Evolutionary conservation across 495 filamentous ascomycete species (phyloP).

Genomic region (Neurospora tetraspora): DNA sequence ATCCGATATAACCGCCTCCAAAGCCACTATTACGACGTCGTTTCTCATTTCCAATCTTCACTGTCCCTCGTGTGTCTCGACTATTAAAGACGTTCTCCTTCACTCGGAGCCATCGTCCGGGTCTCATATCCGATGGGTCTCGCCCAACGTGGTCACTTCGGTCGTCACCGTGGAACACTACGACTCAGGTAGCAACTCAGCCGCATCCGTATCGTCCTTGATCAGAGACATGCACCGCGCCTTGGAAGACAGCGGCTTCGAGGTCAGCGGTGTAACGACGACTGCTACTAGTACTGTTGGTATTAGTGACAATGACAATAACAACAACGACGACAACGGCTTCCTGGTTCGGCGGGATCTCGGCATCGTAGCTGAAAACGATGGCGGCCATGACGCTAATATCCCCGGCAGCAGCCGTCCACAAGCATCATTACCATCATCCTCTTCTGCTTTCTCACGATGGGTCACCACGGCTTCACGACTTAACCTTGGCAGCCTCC

Average conservation of each 20-base stretch:
- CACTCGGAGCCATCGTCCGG: neutral
- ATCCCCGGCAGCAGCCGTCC: neutral
- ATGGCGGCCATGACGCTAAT: neutral
- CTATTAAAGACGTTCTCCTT: conserved; percentile 30
- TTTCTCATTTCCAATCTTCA: conserved; percentile 49
- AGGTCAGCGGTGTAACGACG: conserved; percentile 34
- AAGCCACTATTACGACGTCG: conserved; percentile 30
- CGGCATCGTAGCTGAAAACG: neutral
- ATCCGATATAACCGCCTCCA: neutral
- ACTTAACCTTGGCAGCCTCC: neutral
- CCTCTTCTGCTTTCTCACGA: conserved; percentile 10
- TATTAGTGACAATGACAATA: neutral
- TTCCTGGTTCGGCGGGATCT: conserved; percentile 8
- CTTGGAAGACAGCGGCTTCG: conserved; percentile 36
- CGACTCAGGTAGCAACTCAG: neutral
- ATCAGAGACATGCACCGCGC: conserved; percentile 27
- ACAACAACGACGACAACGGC: neutral
- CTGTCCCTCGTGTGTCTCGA: conserved; percentile 50
- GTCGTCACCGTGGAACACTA: conserved; percentile 39
- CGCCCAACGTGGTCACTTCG: conserved; percentile 47
- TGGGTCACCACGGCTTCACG: conserved; percentile 16
- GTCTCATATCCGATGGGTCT: conserved; percentile 34
- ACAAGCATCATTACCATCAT: neutral
- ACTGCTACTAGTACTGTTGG: conserved; percentile 10
- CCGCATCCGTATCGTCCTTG: conserved; percentile 5